A percentile compares a stretch with the other conserved stretches of the same genome.
Evolutionary conservation across 495 filamentous ascomycete species (phyloP).

Genomic region (Durotheca rogersii): DNA sequence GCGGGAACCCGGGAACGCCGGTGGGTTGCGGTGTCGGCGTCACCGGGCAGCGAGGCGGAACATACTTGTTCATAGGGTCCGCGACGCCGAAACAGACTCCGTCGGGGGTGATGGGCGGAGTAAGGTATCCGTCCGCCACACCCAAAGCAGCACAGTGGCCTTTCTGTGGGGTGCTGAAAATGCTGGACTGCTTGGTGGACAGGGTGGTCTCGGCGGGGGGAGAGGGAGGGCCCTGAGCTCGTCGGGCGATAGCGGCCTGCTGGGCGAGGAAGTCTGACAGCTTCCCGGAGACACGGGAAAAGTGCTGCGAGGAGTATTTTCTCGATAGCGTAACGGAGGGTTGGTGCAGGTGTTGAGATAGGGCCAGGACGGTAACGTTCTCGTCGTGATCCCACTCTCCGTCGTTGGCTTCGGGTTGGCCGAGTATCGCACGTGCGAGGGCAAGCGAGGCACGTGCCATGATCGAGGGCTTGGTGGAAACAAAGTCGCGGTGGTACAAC

Average conservation of each 20-base stretch:
- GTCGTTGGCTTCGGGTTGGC: constrained; percentile 70
- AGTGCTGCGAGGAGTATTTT: constrained; percentile 82
- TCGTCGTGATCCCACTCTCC: constrained; percentile 80
- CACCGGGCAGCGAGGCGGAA: constrained; percentile 52
- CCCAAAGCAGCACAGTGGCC: constrained; percentile 59
- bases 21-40: constrained; percentile 51
- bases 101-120: constrained; percentile 95
- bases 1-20: constrained; percentile 18
- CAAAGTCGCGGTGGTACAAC: constrained; percentile 93
- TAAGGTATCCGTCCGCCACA: constrained; percentile 80
- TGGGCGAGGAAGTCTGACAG: constrained; percentile 84
- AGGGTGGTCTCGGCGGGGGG: constrained; percentile 62
- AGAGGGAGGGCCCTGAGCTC: constrained; percentile 59
- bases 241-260: constrained; percentile 71
- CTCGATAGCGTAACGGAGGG: constrained; percentile 82
- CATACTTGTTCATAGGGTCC: constrained; percentile 49
- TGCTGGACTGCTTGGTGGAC: constrained; percentile 56
- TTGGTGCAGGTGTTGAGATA: constrained; percentile 82
- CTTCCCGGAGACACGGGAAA: constrained; percentile 76
- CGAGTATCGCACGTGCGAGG: constrained; percentile 82
- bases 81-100: constrained; percentile 59
- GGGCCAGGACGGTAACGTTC: constrained; percentile 74
- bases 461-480: constrained; percentile 82
- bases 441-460: constrained; percentile 86
- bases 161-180: constrained; percentile 85